Evolutionary conservation across 306 rosid species (phyloP).

Genomic region (Luffa acutangula): DNA sequence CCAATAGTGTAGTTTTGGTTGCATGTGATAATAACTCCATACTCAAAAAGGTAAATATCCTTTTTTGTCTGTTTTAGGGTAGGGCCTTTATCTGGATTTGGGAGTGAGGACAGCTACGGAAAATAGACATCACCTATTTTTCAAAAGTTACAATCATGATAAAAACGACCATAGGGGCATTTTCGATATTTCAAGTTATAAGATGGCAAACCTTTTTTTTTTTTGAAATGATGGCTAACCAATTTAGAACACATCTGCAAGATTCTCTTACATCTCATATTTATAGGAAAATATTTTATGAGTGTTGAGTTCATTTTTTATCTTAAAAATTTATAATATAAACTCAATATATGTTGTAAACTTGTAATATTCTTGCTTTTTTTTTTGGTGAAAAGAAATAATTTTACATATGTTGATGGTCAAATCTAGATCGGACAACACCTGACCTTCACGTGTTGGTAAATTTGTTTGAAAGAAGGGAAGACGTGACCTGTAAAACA

Average conservation of each 20-base stretch:
- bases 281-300: background rate
- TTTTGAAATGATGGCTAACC: background rate
- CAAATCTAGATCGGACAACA: too few relatives aligned
- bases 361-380: too few relatives aligned
- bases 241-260: background rate
- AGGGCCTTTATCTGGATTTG: background rate
- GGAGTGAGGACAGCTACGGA: conserved; percentile 6
- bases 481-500: too few relatives aligned
- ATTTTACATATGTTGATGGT: too few relatives aligned
- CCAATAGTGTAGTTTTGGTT: background rate
- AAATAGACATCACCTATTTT: conserved; percentile 4
- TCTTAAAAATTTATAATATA: too few relatives aligned
- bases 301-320: too few relatives aligned
- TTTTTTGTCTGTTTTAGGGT: background rate
- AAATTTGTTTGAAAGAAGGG: too few relatives aligned
- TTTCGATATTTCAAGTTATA: background rate
- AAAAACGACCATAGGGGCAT: background rate
- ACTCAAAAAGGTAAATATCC: background rate
- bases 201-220: background rate
- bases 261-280: background rate
- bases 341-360: too few relatives aligned
- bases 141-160: background rate
- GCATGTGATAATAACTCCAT: background rate
- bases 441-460: too few relatives aligned
- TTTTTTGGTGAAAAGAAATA: too few relatives aligned